phyloP scores from a whole-genome alignment of 148 eudicot genomes.

The Amaranthus palmeri region DNA sequence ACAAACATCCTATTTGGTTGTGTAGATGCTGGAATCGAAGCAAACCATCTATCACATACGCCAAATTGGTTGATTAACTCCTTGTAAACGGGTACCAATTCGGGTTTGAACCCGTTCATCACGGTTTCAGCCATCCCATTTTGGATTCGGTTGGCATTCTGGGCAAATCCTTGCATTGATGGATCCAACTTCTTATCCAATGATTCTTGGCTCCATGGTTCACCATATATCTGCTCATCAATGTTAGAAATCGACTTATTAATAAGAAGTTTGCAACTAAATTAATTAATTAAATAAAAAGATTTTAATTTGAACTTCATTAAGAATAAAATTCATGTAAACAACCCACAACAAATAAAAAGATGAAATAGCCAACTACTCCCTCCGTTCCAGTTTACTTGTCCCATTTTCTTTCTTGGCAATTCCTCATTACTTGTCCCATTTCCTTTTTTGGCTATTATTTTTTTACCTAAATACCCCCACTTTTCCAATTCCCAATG shows the following conservation, averaged over 20 bases:
- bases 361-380: too few relatives aligned
- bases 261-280: too few relatives aligned
- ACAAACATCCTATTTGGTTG: constrained; percentile 32
- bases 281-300: too few relatives aligned
- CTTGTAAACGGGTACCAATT: constrained; percentile 47
- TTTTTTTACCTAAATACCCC: too few relatives aligned
- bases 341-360: too few relatives aligned
- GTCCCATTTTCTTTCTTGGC: too few relatives aligned
- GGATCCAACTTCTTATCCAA: constrained; percentile 26
- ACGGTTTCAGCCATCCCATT: constrained; percentile 45
- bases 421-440: too few relatives aligned
- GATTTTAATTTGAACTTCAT: too few relatives aligned
- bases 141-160: constrained; percentile 39
- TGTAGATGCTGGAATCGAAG: constrained; percentile 30
- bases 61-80: constrained; percentile 54
- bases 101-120: constrained; percentile 66
- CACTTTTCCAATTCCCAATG: too few relatives aligned
- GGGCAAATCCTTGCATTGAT: constrained; percentile 57
- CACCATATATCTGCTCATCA: constrained; percentile 38
- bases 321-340: too few relatives aligned
- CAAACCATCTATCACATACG: constrained; percentile 48
- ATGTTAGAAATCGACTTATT: neutral
- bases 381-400: too few relatives aligned
- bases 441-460: too few relatives aligned
- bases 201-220: constrained; percentile 31